phyloP scores from a whole-genome alignment of 2,329 filamentous ascomycete genomes.

The Aspergillus oerlinghausenensis region DNA sequence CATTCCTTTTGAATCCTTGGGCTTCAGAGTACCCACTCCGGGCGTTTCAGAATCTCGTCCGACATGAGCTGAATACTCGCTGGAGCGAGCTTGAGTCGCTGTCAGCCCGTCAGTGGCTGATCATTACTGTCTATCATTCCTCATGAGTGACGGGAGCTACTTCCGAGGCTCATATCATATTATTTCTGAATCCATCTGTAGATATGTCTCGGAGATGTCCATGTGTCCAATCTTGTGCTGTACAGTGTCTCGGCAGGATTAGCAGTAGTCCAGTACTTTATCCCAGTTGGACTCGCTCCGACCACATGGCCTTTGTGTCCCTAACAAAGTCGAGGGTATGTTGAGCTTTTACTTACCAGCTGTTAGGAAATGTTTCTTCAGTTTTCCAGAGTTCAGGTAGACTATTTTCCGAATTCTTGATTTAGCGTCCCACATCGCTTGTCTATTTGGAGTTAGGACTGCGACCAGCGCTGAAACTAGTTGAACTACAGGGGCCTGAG shows the following conservation, averaged over 20 bases:
- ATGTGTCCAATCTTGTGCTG: background rate
- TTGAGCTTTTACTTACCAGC: background rate
- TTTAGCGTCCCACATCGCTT: background rate
- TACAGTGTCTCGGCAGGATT: too few relatives aligned
- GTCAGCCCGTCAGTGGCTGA: too few relatives aligned
- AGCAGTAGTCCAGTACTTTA: too few relatives aligned
- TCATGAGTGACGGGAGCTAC: background rate
- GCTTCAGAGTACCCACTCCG: slow-evolving; percentile 11
- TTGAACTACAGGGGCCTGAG: background rate
- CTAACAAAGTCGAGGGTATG: too few relatives aligned
- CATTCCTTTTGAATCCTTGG: slow-evolving; percentile 1
- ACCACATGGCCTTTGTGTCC: too few relatives aligned
- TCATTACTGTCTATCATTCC: background rate
- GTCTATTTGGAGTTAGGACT: background rate
- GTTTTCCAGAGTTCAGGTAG: background rate
- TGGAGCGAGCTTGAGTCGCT: too few relatives aligned
- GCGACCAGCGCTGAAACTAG: background rate
- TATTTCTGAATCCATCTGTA: background rate
- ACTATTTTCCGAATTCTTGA: background rate
- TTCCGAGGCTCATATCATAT: background rate
- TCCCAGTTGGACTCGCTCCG: too few relatives aligned
- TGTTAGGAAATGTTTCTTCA: background rate
- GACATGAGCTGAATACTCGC: slow-evolving; percentile 1
- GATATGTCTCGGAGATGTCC: background rate
- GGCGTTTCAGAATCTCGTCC: slow-evolving; percentile 15